These are phyloP conservation scores for Stellera chamaejasme DNA, from an alignment of 345 rosid species.

Conservation along the genomic window DNA sequence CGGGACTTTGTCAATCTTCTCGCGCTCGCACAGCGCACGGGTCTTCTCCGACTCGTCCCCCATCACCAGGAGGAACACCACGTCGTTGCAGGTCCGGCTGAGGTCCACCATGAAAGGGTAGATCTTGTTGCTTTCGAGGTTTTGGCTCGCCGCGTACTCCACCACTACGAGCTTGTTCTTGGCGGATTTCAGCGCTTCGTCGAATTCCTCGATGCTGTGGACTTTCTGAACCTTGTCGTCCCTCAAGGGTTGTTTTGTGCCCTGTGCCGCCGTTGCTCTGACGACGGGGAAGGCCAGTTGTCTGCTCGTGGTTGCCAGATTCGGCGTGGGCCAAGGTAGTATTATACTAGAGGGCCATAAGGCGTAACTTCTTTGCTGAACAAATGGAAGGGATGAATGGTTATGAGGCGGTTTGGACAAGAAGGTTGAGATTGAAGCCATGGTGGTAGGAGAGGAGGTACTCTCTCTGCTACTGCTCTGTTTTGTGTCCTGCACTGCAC, in stretches of 20 bases:
- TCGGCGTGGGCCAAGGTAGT: conserved; percentile 10
- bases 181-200: conserved; percentile 56
- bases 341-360: conserved; percentile 9
- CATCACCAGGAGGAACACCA: conserved; percentile 68
- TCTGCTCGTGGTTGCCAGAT: conserved; percentile 6
- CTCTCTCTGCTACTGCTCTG: conserved; percentile 6
- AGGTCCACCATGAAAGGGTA: conserved; percentile 89
- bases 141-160: conserved; percentile 59
- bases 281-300: not conserved
- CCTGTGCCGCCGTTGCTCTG: conserved; percentile 46
- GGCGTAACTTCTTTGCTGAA: conserved; percentile 15
- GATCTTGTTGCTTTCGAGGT: conserved; percentile 39
- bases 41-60: conserved; percentile 87
- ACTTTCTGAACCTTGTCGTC: conserved; percentile 59
- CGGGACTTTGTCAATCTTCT: conserved; percentile 66
- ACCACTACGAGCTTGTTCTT: conserved; percentile 71
- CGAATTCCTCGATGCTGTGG: conserved; percentile 68
- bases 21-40: conserved; percentile 60
- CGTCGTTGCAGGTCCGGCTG: conserved; percentile 77
- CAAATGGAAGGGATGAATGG: conserved; percentile 15
- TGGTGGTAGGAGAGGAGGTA: conserved; percentile 18
- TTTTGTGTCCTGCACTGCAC: not conserved
- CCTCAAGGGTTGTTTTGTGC: conserved; percentile 25
- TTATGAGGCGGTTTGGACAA: conserved; percentile 33
- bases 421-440: conserved; percentile 49